Conservation (phyloP, 768 basidiomycete species). For the Rhizopogon vinicolor region DNA sequence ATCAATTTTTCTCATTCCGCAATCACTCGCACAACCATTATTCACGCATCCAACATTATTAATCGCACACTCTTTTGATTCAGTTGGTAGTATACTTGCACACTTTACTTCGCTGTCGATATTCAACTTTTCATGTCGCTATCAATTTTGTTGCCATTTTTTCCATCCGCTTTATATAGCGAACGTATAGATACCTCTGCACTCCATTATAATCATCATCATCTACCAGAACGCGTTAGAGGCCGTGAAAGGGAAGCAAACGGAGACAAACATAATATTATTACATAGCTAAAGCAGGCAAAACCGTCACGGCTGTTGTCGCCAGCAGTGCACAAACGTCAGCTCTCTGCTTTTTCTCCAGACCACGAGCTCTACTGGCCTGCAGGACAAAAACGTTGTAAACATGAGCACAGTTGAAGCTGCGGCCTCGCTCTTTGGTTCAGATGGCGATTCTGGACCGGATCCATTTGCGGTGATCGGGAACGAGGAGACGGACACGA, state of each 20-base stretch:
- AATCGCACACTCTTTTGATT: slow-evolving; percentile 26
- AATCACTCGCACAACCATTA: slow-evolving; percentile 24
- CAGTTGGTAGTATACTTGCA: slow-evolving; percentile 21
- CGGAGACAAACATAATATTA: slow-evolving; percentile 21
- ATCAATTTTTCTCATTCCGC: slow-evolving; percentile 26
- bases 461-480: slow-evolving; percentile 66
- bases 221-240: too few relatives aligned
- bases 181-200: slow-evolving; percentile 8
- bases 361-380: slow-evolving; percentile 7
- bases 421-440: slow-evolving; percentile 77
- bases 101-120: slow-evolving; percentile 26
- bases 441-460: slow-evolving; percentile 47
- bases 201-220: slow-evolving; percentile 16
- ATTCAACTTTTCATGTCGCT: slow-evolving; percentile 19
- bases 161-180: slow-evolving; percentile 10
- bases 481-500: slow-evolving; percentile 27
- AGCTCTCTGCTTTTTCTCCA: slow-evolving; percentile 5
- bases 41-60: slow-evolving; percentile 31
- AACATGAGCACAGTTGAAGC: slow-evolving; percentile 67
- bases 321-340: slow-evolving; percentile 5
- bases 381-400: slow-evolving; percentile 25
- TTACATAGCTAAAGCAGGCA: slow-evolving; percentile 5
- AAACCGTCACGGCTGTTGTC: neutral
- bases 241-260: slow-evolving; percentile 12
- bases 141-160: slow-evolving; percentile 11